Percentiles rank a stretch among this genome's conserved stretches.
phyloP scores from a whole-genome alignment of 1,284 basidiomycete genomes.

The Chondrostereum purpureum region DNA sequence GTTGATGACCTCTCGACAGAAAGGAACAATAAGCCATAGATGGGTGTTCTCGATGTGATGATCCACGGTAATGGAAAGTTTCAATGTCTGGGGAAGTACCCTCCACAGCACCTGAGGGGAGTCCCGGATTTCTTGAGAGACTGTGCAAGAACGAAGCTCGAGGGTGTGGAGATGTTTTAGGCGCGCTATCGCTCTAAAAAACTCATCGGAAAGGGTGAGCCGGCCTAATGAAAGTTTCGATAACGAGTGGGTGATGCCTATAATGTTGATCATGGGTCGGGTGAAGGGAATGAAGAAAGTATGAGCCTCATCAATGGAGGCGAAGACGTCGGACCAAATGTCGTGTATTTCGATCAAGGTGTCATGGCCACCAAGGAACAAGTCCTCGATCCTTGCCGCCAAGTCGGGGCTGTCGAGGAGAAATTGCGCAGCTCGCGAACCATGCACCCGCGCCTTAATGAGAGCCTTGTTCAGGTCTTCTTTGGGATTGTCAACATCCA shows the following conservation, averaged over 20 bases:
- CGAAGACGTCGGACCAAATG: background rate
- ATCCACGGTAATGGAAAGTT: background rate
- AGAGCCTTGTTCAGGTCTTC: background rate
- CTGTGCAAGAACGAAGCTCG: background rate
- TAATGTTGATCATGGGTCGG: background rate
- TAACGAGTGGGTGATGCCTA: background rate
- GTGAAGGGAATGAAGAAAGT: background rate
- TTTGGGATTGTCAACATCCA: background rate
- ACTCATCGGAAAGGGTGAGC: background rate
- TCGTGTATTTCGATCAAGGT: background rate
- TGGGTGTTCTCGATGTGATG: background rate
- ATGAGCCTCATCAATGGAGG: background rate
- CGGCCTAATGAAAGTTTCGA: background rate
- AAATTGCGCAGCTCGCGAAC: background rate
- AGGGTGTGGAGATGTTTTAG: background rate
- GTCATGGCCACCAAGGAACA: background rate
- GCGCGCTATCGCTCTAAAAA: background rate
- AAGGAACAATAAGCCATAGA: background rate
- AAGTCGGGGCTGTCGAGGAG: background rate
- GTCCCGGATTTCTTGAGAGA: background rate
- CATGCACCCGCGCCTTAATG: background rate
- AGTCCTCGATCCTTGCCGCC: background rate
- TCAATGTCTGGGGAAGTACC: background rate
- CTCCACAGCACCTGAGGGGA: background rate
- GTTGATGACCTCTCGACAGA: background rate